These are phyloP conservation scores for Colletotrichum tamarilloi DNA, from an alignment of 2,329 filamentous ascomycete genomes.

Conservation along the genomic window DNA sequence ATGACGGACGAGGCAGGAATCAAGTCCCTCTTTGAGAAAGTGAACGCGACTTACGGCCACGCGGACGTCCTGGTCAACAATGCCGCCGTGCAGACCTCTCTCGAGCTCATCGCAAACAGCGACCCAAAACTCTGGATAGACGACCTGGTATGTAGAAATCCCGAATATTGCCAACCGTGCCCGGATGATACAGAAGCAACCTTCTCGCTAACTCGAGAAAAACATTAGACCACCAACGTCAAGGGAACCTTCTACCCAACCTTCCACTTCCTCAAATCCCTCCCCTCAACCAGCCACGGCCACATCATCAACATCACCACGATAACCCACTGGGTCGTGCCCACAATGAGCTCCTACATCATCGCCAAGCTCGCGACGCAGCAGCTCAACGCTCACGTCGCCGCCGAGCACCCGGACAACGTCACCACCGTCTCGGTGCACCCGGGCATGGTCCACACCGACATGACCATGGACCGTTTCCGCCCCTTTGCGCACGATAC, in stretches of 20 bases:
- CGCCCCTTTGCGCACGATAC: slow-evolving; percentile 43
- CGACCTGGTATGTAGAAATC: not conserved
- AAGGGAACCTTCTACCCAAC: slow-evolving; percentile 50
- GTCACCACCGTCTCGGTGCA: slow-evolving; percentile 44
- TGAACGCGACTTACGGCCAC: slow-evolving; percentile 47
- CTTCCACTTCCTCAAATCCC: slow-evolving; percentile 38
- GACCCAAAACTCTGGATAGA: slow-evolving; percentile 9
- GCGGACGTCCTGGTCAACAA: slow-evolving; percentile 57
- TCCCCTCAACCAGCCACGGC: slow-evolving; percentile 22
- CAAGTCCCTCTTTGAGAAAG: slow-evolving; percentile 46
- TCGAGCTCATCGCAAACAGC: not conserved
- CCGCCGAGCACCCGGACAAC: slow-evolving; percentile 42
- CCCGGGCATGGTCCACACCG: slow-evolving; percentile 46
- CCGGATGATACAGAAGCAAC: too few species aligned
- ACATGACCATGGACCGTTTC: slow-evolving; percentile 40
- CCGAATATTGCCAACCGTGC: too few species aligned
- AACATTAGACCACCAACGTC: slow-evolving; percentile 47
- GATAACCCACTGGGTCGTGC: slow-evolving; percentile 32
- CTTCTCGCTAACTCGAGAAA: too few species aligned
- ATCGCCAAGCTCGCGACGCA: slow-evolving; percentile 43
- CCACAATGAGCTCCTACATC: slow-evolving; percentile 42
- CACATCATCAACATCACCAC: slow-evolving; percentile 43
- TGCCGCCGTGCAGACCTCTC: slow-evolving; percentile 42
- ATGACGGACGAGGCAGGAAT: not conserved
- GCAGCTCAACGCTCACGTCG: slow-evolving; percentile 44